Percentiles rank a stretch among this genome's conserved stretches.
Conservation (phyloP, 306 rosid species). For the Trichosanthes truncata region DNA sequence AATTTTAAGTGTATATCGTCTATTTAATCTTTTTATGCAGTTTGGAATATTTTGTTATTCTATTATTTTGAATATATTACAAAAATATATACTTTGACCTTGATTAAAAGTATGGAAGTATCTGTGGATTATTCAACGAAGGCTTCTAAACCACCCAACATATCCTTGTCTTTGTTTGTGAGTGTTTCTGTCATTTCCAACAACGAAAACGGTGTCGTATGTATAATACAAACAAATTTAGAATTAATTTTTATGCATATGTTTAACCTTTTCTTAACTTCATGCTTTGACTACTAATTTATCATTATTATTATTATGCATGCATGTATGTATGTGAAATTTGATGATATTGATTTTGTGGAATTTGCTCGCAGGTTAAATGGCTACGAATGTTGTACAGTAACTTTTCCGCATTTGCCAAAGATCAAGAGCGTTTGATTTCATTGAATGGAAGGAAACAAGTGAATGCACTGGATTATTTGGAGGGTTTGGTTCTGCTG, state of each 20-base stretch:
- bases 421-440: constrained; percentile 64
- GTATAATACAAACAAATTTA: neutral
- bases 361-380: constrained; percentile 33
- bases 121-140: neutral
- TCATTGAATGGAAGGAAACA: constrained; percentile 22
- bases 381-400: constrained; percentile 56
- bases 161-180: neutral
- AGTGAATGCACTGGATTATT: constrained; percentile 39
- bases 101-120: neutral
- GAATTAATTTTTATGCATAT: neutral
- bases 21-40: neutral
- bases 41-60: neutral
- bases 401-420: constrained; percentile 38
- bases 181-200: neutral
- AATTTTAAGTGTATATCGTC: neutral
- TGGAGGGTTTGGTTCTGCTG: constrained; percentile 74
- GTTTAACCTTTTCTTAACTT: neutral
- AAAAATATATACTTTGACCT: neutral
- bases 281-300: neutral
- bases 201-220: neutral
- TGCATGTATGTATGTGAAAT: neutral
- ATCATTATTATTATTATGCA: neutral
- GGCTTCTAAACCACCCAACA: constrained; percentile 5
- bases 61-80: neutral
- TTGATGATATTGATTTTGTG: neutral